Evolutionary conservation across 2,329 filamentous ascomycete genomes (phyloP).

Genomic region (Penicillium sp.): DNA sequence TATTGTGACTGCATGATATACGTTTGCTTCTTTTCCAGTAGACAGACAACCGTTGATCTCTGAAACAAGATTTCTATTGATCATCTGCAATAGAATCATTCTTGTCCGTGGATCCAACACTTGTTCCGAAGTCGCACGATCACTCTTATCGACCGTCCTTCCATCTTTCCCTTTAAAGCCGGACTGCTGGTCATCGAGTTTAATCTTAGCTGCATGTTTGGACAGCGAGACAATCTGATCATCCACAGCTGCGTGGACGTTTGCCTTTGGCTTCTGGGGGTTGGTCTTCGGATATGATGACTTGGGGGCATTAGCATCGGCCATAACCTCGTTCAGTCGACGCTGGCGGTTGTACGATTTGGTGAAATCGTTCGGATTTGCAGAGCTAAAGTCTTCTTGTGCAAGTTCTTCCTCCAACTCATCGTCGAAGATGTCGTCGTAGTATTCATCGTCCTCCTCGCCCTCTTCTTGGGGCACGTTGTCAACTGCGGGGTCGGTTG

Average conservation of each 20-base stretch:
- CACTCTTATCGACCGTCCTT: conserved; percentile 66
- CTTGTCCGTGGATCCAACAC: conserved; percentile 90
- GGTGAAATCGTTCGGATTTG: conserved; percentile 65
- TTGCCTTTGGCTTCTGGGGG: conserved; percentile 72
- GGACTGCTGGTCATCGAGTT: conserved; percentile 62
- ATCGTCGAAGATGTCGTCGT: conserved; percentile 51
- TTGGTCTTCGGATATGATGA: conserved; percentile 67
- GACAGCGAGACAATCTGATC: conserved; percentile 84
- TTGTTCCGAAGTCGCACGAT: conserved; percentile 90
- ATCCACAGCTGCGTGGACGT: conserved; percentile 74
- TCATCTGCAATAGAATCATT: conserved; percentile 94
- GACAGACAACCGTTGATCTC: conserved; percentile 94
- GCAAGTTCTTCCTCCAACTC: conserved; percentile 44
- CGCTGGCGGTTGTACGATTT: conserved; percentile 86
- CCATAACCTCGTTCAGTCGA: conserved; percentile 55
- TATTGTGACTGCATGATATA: conserved; percentile 79
- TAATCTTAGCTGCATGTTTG: conserved; percentile 80
- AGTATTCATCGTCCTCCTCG: conserved; percentile 58
- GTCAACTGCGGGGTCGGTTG: conserved; percentile 9
- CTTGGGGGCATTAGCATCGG: conserved; percentile 48
- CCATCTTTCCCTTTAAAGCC: conserved; percentile 49
- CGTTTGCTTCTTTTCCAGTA: conserved; percentile 97
- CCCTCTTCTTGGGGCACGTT: conserved; percentile 40
- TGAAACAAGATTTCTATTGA: conserved; percentile 82
- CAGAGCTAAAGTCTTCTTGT: conserved; percentile 54